Evolutionary conservation across 2,329 filamentous ascomycete genomes (phyloP), one percentile per base, ranked within the genome.

Genomic region (Fusarium sarcochroum): DNA sequence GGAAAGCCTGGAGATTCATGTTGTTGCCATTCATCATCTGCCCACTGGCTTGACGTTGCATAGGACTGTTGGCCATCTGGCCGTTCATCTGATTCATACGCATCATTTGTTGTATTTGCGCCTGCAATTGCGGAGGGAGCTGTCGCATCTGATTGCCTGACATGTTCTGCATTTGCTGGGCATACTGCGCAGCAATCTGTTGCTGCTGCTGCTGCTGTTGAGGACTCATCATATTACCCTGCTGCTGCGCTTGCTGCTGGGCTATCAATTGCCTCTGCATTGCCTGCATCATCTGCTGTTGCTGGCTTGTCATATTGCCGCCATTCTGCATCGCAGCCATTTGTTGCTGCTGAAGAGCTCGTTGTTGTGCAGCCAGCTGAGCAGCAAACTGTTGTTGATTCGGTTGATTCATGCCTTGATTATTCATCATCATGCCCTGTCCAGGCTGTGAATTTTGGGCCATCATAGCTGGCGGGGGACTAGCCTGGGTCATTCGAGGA

Each of bases 401-500:
- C 21, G 74, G 71, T 46, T 77, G 78, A 45, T 77, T 78, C 73
- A 84, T 80, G 41, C 78, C 73, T 37, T 82, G 84, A 63, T 82
- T 82, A 60, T 83, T 82, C 80, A 89, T 86, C 76, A 87, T 83
- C 78, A 87, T 84, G 51, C 68, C 72, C 32, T 78, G 73, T 21
- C 83, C 82, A 78, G 88, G 84, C 71, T 87, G 86, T 59, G 85
- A 86, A 63, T 82, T 83, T 57, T 87, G 85, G 1, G 84, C 81
- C 83, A 90, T 86, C 81, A 87, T 86, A 38, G 81, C 82, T 44
- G 88, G 86, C 45, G 87, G 85, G 20, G 89, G 88, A 73, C 88
- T 91, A 25, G 84, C 85, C 76, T 91, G 88, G 30, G 80, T 83
- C 84, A 90, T 89, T 58, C 88, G 85, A 45, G 89, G 89, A 13